A percentile compares a stretch with the other conserved stretches of the same genome.
Conservation (phyloP, 768 basidiomycete species). For the Chalciporus piperatus region DNA sequence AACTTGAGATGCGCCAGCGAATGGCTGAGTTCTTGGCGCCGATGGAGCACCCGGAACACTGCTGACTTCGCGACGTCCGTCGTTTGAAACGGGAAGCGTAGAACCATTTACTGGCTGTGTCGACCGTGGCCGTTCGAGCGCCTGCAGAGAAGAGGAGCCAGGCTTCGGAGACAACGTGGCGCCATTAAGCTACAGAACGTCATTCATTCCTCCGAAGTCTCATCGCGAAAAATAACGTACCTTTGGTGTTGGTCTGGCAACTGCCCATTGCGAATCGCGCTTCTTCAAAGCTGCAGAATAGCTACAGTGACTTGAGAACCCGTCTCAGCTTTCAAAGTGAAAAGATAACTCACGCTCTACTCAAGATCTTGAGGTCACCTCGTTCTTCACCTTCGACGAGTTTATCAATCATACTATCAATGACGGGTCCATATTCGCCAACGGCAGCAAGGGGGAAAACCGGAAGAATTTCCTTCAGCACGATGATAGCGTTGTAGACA, state of each 20-base stretch:
- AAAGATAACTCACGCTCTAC: constrained; percentile 56
- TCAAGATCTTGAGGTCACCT: constrained; percentile 80
- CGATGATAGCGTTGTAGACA: constrained; percentile 93
- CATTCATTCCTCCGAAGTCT: neutral
- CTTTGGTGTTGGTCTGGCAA: constrained; percentile 32
- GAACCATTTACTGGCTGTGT: constrained; percentile 41
- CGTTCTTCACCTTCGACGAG: constrained; percentile 76
- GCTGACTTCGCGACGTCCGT: constrained; percentile 36
- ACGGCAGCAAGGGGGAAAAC: constrained; percentile 79
- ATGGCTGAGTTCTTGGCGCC: constrained; percentile 56
- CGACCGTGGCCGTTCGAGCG: constrained; percentile 31
- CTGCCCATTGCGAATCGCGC: constrained; percentile 57
- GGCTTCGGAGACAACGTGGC: constrained; percentile 28
- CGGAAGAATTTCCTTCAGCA: constrained; percentile 86
- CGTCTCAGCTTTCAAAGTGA: neutral
- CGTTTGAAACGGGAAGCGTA: constrained; percentile 29
- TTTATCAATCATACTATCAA: constrained; percentile 61
- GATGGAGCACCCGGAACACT: constrained; percentile 31
- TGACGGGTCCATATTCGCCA: constrained; percentile 48
- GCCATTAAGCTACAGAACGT: constrained; percentile 24
- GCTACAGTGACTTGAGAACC: constrained; percentile 33
- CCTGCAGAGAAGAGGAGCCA: constrained; percentile 24
- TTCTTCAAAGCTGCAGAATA: constrained; percentile 77
- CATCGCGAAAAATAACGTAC: constrained; percentile 18
- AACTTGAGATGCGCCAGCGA: constrained; percentile 27